These are phyloP conservation scores for Amphibolis antarctica DNA, from an alignment of 106 monocot species.

Conservation along the genomic window DNA sequence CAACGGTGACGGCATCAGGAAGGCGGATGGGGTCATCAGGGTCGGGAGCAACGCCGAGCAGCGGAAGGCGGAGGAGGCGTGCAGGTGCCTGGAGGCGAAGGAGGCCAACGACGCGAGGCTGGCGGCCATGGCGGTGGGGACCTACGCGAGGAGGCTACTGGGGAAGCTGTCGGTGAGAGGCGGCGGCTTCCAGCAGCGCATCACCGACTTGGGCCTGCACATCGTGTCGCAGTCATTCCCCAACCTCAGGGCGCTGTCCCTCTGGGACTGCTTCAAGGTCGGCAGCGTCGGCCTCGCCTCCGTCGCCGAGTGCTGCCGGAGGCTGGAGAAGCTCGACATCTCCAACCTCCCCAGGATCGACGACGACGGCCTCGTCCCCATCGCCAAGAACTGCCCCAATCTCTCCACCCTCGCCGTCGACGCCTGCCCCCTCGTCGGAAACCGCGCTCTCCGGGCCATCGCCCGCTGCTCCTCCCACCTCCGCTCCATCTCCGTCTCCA, in stretches of 20 bases:
- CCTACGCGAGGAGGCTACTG: conserved; percentile 25
- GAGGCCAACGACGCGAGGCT: conserved; percentile 65
- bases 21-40: no score
- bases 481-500: conserved; percentile 37
- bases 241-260: conserved; percentile 28
- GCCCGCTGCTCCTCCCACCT: conserved; percentile 46
- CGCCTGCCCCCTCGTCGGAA: conserved; percentile 39
- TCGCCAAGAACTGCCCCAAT: conserved; percentile 66
- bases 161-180: conserved; percentile 42
- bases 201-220: conserved; percentile 51
- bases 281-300: conserved; percentile 51
- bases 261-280: conserved; percentile 45
- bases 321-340: conserved; percentile 68
- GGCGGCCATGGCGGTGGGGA: conserved; percentile 38
- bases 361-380: conserved; percentile 49
- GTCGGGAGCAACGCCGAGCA: neutral
- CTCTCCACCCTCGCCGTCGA: conserved; percentile 40
- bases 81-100: conserved; percentile 40
- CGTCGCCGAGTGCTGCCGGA: conserved; percentile 59
- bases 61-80: neutral
- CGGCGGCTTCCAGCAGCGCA: conserved; percentile 24
- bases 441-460: conserved; percentile 49
- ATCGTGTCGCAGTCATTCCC: conserved; percentile 44
- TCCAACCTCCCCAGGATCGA: conserved; percentile 47
- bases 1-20: no score